Conservation (phyloP, 1,284 basidiomycete species). For the Moniliella sp. region DNA sequence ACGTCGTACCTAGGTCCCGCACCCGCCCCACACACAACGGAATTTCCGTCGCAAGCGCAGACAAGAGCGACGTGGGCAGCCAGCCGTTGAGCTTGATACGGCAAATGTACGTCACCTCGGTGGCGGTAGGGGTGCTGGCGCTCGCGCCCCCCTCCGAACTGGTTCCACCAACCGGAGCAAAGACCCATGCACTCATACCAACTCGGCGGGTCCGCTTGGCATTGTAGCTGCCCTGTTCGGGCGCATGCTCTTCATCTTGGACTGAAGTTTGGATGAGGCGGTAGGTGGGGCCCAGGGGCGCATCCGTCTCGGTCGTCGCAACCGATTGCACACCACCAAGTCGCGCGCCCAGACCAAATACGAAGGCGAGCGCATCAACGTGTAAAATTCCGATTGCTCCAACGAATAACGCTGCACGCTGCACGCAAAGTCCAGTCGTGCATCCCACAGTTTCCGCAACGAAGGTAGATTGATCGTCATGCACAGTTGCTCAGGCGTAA, state of each 20-base stretch:
- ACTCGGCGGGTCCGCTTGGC: slow-evolving; percentile 19
- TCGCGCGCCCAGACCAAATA: slow-evolving; percentile 27
- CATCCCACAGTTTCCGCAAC: slow-evolving; percentile 25
- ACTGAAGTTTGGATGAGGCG: slow-evolving; percentile 20
- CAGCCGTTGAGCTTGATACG: slow-evolving; percentile 23
- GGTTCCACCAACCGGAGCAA: no score
- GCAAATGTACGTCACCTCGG: slow-evolving; percentile 20
- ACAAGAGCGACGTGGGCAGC: slow-evolving; percentile 17
- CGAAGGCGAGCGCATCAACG: slow-evolving; percentile 17
- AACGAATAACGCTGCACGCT: slow-evolving; percentile 4
- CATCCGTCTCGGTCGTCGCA: no score
- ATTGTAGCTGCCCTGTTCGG: slow-evolving; percentile 17
- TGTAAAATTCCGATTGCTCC: slow-evolving; percentile 12
- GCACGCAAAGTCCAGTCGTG: slow-evolving; percentile 11
- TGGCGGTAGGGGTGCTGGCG: no score
- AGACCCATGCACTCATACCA: slow-evolving; percentile 16
- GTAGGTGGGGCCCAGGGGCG: no score
- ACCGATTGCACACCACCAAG: slow-evolving; percentile 20
- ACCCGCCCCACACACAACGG: slow-evolving; percentile 24
- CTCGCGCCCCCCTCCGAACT: no score
- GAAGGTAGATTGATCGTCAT: slow-evolving; percentile 20
- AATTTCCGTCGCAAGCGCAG: slow-evolving; percentile 18
- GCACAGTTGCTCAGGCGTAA: slow-evolving; percentile 17
- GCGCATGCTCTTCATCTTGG: slow-evolving; percentile 14
- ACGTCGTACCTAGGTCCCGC: slow-evolving; percentile 15